phyloP scores from a whole-genome alignment of 352 stramenopile genomes.

The Aphanomyces cochlioides region DNA sequence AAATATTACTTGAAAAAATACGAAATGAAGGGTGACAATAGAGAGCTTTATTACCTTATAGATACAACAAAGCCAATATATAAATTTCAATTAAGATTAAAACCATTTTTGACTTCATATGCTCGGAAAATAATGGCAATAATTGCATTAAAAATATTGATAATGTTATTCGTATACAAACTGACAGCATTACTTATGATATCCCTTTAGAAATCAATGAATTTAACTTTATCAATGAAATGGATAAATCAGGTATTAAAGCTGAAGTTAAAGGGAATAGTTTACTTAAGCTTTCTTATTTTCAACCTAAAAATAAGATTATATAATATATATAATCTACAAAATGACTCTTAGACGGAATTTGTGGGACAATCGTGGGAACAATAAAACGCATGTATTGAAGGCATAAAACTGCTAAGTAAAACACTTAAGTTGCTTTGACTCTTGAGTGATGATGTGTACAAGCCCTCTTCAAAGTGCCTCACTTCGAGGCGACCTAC shows the following conservation, averaged over 20 bases:
- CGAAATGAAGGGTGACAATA: neutral
- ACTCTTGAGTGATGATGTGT: no score
- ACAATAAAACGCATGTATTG: no score
- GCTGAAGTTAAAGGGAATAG: slow-evolving; percentile 9
- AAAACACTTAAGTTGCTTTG: no score
- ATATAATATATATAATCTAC: no score
- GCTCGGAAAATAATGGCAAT: neutral
- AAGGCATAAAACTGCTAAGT: no score
- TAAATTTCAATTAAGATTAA: neutral
- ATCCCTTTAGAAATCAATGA: neutral
- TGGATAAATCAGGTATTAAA: neutral
- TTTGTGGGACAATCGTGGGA: no score
- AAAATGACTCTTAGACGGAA: no score
- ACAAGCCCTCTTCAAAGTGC: no score
- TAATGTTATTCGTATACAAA: slow-evolving; percentile 1
- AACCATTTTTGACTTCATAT: neutral
- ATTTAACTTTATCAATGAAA: slow-evolving; percentile 3
- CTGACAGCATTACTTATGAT: slow-evolving; percentile 3
- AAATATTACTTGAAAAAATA: neutral
- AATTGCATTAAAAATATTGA: neutral
- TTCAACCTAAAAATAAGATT: no score
- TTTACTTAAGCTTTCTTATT: slow-evolving; percentile 9
- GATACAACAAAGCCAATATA: neutral
- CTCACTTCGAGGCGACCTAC: no score
- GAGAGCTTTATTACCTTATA: neutral